These are phyloP conservation scores for Neofusicoccum sp. DNA, from an alignment of 2,329 filamentous ascomycete species.

Conservation along the genomic window DNA sequence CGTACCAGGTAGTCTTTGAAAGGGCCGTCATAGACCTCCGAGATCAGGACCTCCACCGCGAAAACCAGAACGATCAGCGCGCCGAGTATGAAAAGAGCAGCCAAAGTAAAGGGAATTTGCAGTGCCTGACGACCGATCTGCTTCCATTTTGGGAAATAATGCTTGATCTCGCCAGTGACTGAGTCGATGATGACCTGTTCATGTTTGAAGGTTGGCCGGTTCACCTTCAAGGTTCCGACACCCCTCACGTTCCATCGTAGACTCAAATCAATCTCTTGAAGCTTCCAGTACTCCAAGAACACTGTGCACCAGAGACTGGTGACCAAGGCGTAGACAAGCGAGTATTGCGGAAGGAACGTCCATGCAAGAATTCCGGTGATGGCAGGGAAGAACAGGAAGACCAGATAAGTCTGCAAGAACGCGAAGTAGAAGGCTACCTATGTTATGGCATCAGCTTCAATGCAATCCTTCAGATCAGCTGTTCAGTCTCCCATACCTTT, in stretches of 20 bases:
- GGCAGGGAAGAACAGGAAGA: slow-evolving; percentile 31
- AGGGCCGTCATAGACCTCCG: slow-evolving; percentile 34
- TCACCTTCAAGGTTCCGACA: slow-evolving; percentile 30
- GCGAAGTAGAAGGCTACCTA: slow-evolving; percentile 36
- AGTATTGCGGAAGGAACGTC: slow-evolving; percentile 32
- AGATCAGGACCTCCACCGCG: slow-evolving; percentile 33
- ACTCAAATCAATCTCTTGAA: slow-evolving; percentile 31
- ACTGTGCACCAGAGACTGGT: slow-evolving; percentile 35
- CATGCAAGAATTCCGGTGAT: slow-evolving; percentile 31
- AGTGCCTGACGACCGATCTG: slow-evolving; percentile 30
- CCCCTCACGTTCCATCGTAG: slow-evolving; percentile 35
- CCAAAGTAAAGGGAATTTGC: slow-evolving; percentile 31
- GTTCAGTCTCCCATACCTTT: slow-evolving; percentile 45
- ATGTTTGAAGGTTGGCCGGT: slow-evolving; percentile 30
- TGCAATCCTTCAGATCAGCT: neutral
- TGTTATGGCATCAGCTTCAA: neutral
- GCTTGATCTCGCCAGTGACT: slow-evolving; percentile 25
- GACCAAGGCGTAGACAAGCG: slow-evolving; percentile 29
- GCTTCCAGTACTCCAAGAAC: slow-evolving; percentile 37
- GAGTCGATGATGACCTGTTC: slow-evolving; percentile 28
- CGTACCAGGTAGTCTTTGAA: slow-evolving; percentile 32
- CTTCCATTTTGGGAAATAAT: slow-evolving; percentile 33
- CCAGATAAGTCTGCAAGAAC: slow-evolving; percentile 35
- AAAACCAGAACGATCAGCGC: slow-evolving; percentile 31
- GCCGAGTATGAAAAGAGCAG: slow-evolving; percentile 30